Base-by-base conservation (phyloP, 768 basidiomycete species). In the Lentinula sp. region DNA sequence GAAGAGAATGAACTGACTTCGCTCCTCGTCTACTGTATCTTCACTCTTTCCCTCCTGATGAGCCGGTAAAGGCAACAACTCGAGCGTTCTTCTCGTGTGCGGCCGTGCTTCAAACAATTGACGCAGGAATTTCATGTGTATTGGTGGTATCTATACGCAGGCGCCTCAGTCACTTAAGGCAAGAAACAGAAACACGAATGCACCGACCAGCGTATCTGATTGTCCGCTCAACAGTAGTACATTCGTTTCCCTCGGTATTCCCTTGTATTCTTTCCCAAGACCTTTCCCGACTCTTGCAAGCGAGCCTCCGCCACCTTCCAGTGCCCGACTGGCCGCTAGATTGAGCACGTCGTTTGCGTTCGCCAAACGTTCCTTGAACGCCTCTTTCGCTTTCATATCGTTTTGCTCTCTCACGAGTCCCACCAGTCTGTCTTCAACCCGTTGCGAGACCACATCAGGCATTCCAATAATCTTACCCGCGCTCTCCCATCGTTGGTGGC, bases 401-500 rank as follows among this genome's bases (percentile, higher is more conserved):
- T 82, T 84, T 45, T 84, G 77, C 36, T 77, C 78, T 9, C 81
- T 79, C 6, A 88, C 76, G 42, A 85, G 79, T 64, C 85, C 82
- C 83, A 87, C 90, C 2, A 90, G 75, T 6, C 41, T 37, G 15
- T 82, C 81, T 28, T 78, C 77, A 90, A 95, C 93, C 66, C 93
- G 90, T 51, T 81, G 80, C 16, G 89, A 90, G 1, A 95, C 86
- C 5, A 94, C 78, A 62, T 89, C 23, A 28, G 84, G 87, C 18
- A 90, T 86, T 23, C 79, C 68, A 0, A 80, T 79, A 39, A 91
- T 79, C 69, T 87, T 85, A 3, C 81, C 79, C 0, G 82, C 82
- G 1, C 91, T 91, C 68, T 93, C 86, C 94, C 94, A 96, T 70
- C 88, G 89, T 71, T 96, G 86, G 67, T 93, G 87, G 66, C 92